Evolutionary conservation across 2,329 filamentous ascomycete genomes (phyloP).

Genomic region (Claviceps arundinis): DNA sequence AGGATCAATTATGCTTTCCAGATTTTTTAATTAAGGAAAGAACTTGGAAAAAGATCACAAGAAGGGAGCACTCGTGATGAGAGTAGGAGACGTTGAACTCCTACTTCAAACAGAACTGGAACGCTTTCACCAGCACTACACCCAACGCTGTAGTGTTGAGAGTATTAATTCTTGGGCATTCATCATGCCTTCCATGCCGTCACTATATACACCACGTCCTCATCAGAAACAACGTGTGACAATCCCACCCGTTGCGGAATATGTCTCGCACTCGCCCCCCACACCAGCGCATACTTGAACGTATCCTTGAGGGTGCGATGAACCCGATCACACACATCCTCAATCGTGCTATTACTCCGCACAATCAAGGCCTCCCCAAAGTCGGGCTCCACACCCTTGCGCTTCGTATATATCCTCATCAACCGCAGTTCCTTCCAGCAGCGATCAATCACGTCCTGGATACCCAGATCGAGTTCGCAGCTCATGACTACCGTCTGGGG

Average conservation of each 20-base stretch:
- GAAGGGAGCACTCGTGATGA: background rate
- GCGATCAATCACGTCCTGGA: conserved; percentile 83
- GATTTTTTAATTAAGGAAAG: too few relatives aligned
- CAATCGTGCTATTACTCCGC: conserved; percentile 72
- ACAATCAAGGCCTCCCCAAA: conserved; percentile 91
- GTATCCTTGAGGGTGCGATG: conserved; percentile 93
- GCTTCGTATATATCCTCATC: conserved; percentile 92
- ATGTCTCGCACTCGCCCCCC: conserved; percentile 92
- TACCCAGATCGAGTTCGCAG: conserved; percentile 87
- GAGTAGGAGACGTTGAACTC: background rate
- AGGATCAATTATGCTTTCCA: background rate
- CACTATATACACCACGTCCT: conserved; percentile 56
- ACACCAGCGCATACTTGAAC: conserved; percentile 96
- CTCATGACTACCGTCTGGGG: conserved; percentile 93
- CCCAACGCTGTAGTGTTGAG: background rate
- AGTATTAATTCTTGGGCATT: background rate
- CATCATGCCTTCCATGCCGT: conserved; percentile 49
- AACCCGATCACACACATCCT: conserved; percentile 93
- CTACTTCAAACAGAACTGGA: background rate
- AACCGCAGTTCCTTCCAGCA: conserved; percentile 89
- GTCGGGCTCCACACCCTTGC: conserved; percentile 80
- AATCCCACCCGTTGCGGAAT: conserved; percentile 87
- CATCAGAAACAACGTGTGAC: conserved; percentile 60
- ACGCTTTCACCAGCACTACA: background rate
- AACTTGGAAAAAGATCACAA: background rate